A percentile compares a stretch with the other conserved stretches of the same genome.
Evolutionary conservation across 2,329 filamentous ascomycete genomes (phyloP).

Genomic region (Volutella citrinella): DNA sequence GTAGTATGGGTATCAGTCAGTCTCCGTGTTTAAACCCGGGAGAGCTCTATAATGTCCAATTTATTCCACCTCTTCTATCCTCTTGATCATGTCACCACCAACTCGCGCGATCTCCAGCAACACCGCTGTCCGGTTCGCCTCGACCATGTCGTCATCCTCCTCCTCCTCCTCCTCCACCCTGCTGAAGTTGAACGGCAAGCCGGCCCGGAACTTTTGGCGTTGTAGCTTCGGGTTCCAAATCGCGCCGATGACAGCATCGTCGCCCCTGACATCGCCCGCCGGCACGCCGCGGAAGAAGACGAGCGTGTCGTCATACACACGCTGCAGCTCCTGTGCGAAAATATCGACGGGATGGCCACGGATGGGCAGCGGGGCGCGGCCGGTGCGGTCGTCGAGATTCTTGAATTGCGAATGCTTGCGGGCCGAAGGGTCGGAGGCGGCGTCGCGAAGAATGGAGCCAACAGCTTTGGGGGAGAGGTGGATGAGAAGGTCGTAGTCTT

Average conservation of each 20-base stretch:
- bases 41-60: too few species aligned
- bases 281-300: slow-evolving; percentile 73
- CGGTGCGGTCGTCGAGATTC: slow-evolving; percentile 67
- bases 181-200: slow-evolving; percentile 60
- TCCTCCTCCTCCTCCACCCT: slow-evolving; percentile 26
- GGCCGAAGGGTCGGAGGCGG: slow-evolving; percentile 32
- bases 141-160: slow-evolving; percentile 47
- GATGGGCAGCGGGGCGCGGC: slow-evolving; percentile 42
- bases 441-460: slow-evolving; percentile 38
- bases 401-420: slow-evolving; percentile 64
- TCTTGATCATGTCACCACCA: slow-evolving; percentile 65
- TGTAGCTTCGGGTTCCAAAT: slow-evolving; percentile 58
- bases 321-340: slow-evolving; percentile 66
- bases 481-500: slow-evolving; percentile 85
- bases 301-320: slow-evolving; percentile 64
- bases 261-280: slow-evolving; percentile 36
- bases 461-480: slow-evolving; percentile 59
- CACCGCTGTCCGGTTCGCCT: slow-evolving; percentile 65
- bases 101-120: slow-evolving; percentile 70
- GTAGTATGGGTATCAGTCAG: too few species aligned
- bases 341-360: slow-evolving; percentile 59
- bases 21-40: too few species aligned
- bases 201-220: slow-evolving; percentile 64
- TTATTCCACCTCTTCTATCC: slow-evolving; percentile 50
- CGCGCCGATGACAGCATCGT: slow-evolving; percentile 52